Conservation (phyloP, 345 rosid genomes). For the Dimocarpus longan region DNA sequence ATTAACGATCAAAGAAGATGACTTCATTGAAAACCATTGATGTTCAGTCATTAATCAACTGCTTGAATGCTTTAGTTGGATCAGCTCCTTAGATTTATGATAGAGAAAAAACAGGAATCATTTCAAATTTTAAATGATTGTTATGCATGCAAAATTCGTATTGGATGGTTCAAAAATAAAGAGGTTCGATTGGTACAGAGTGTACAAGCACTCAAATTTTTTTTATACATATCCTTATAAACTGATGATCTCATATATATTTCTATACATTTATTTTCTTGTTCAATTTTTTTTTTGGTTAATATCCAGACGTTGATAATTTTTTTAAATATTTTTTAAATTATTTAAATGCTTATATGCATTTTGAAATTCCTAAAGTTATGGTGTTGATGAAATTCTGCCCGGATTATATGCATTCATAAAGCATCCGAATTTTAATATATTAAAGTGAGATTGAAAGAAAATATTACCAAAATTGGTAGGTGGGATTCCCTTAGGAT, state of each 20-base stretch:
- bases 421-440: background rate
- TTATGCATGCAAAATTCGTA: background rate
- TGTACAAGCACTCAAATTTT: background rate
- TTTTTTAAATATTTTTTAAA: no score
- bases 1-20: background rate
- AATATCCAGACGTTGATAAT: no score
- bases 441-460: background rate
- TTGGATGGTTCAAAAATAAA: background rate
- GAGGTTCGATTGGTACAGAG: background rate
- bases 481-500: background rate
- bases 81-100: background rate
- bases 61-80: background rate
- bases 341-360: no score
- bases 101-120: background rate
- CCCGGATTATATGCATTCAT: background rate
- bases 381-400: background rate
- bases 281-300: no score
- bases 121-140: background rate
- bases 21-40: constrained; percentile 3
- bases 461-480: background rate
- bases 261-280: no score
- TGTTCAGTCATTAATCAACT: background rate
- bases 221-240: background rate
- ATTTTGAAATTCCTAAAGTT: no score
- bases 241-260: no score